Evolutionary conservation across 108 stramenopile genomes (phyloP), one percentile per base, ranked within the genome.

Genomic region (Schizochytrium sp.): DNA sequence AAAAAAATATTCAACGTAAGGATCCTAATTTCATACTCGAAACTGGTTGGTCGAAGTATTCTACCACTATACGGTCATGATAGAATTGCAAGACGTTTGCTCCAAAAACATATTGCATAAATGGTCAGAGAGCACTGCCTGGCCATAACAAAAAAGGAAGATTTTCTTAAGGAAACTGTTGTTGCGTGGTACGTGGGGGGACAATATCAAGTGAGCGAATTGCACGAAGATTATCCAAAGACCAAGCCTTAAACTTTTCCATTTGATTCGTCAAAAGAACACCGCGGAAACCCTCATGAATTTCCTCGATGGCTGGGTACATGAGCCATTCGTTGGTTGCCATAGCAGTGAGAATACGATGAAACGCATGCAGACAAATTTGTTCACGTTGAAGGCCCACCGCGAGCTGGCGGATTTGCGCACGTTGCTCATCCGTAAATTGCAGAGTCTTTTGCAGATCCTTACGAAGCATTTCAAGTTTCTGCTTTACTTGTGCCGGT

Each of bases 161-260:
- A 28, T 28, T 28, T 28, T 28, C 28, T 28, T 28, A 28, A 8
- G 64, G 10, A 38, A 28, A 69, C 10, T 38, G 8, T 44, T 69
- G 64, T 44, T 69, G 64, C 64, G 15, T 15, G 64, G 64, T 69
- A 8, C 64, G 12, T 7, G 76, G 76, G 28, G 76, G 76, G 28
- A 55, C 76, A 42, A 83, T 83, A n/a, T 83, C 76, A 42, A 83
- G 76, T 7, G 76, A 49, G 15, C 53, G 50, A 55, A 83, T 83
- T 5, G 76, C 76, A n/a, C 40, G 38, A 28, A 83, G 76, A 42
- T 83, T 83, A 5, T 53, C 50, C 53, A 49, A 2, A 2, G 76
- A 49, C 76, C 76, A 83, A 10, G 50, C 53, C 50, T 83, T 49
- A 40, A 55, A 83, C 3, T 83, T 83, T 49, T 83, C 76, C 76